phyloP scores from a whole-genome alignment of 306 rosid genomes.

The Lithocarpus polystachyus region DNA sequence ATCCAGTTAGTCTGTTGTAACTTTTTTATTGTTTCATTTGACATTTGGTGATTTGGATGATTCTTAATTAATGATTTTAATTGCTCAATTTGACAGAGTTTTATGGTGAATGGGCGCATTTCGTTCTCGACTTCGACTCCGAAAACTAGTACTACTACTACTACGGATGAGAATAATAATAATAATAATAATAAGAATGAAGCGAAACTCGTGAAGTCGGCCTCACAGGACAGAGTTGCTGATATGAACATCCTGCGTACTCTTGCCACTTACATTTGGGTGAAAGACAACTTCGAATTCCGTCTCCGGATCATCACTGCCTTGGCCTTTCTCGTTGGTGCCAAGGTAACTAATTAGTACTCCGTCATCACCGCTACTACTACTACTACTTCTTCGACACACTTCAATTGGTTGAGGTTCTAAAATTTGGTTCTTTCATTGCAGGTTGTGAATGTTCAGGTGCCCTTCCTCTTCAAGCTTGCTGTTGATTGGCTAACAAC shows the following conservation, averaged over 20 bases:
- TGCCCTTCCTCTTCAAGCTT: conserved; percentile 93
- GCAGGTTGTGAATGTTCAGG: conserved; percentile 95
- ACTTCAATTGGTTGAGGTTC: neutral
- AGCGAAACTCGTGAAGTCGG: neutral
- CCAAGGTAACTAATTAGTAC: conserved; percentile 52
- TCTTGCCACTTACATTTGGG: conserved; percentile 91
- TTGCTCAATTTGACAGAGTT: conserved; percentile 15
- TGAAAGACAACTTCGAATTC: conserved; percentile 77
- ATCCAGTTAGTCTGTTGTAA: conserved; percentile 21
- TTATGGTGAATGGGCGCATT: conserved; percentile 22
- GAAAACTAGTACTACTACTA: neutral
- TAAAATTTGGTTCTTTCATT: conserved; percentile 12
- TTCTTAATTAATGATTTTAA: neutral
- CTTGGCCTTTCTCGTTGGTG: conserved; percentile 83
- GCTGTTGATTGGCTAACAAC: conserved; percentile 90
- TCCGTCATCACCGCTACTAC: neutral
- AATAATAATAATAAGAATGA: conserved; percentile 11
- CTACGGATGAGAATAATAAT: neutral
- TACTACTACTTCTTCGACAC: neutral
- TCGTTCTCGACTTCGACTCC: conserved; percentile 31
- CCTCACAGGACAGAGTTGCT: conserved; percentile 32
- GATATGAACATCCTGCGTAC: conserved; percentile 63
- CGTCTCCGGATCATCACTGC: conserved; percentile 77
- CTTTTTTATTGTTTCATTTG: neutral
- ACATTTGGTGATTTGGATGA: neutral